Evolutionary conservation across 2,329 filamentous ascomycete genomes (phyloP).

Genomic region (Shiraia sp.): DNA sequence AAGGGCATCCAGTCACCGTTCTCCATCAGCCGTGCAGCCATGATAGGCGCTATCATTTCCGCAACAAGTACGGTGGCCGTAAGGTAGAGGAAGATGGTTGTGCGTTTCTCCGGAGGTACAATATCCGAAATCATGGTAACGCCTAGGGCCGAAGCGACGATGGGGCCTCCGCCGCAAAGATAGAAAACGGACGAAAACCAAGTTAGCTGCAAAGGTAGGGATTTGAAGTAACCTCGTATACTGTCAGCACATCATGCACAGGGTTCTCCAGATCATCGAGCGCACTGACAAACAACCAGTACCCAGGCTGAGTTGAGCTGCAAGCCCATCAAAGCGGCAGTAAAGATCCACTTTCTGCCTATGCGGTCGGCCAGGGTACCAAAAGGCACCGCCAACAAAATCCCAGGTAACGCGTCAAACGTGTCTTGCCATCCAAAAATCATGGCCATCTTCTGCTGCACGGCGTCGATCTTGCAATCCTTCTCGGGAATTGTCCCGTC

Average conservation of each 20-base stretch:
- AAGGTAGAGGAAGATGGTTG: slow-evolving; percentile 32
- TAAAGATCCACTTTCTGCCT: slow-evolving; percentile 52
- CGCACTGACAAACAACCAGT: slow-evolving; percentile 35
- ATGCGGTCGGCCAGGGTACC: slow-evolving; percentile 54
- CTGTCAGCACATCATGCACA: slow-evolving; percentile 5
- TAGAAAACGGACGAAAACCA: slow-evolving; percentile 54
- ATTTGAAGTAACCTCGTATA: slow-evolving; percentile 35
- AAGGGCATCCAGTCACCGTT: slow-evolving; percentile 39
- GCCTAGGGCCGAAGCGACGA: slow-evolving; percentile 52
- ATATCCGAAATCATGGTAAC: slow-evolving; percentile 58
- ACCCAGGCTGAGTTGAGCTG: slow-evolving; percentile 37
- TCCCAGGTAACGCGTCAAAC: slow-evolving; percentile 50
- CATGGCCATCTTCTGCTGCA: slow-evolving; percentile 55
- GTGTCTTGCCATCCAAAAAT: slow-evolving; percentile 57
- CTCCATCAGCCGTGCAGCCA: slow-evolving; percentile 39
- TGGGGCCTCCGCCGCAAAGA: slow-evolving; percentile 53
- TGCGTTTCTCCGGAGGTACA: slow-evolving; percentile 51
- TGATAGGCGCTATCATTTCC: slow-evolving; percentile 40
- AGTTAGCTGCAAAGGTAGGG: slow-evolving; percentile 51
- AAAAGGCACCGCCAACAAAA: slow-evolving; percentile 54
- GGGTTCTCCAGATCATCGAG: background rate
- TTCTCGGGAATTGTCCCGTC: slow-evolving; percentile 51
- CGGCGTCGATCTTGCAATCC: slow-evolving; percentile 54
- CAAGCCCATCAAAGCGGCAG: slow-evolving; percentile 49
- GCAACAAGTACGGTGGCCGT: slow-evolving; percentile 37